Base-by-base conservation (phyloP, 768 basidiomycete species). In the Chlorophyllum brunneum region DNA sequence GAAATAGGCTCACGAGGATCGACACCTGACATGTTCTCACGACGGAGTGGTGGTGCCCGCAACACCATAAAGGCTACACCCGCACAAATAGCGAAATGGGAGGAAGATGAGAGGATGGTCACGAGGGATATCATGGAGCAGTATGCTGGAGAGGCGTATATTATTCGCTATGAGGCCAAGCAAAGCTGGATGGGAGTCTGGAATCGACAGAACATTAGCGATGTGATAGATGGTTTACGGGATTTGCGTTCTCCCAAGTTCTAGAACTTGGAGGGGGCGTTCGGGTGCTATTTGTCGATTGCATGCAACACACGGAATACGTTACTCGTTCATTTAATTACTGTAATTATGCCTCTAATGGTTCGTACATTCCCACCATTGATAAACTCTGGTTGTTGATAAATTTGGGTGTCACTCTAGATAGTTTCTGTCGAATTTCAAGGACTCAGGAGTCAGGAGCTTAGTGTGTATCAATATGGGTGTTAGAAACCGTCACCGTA, bases 141-240 rank as follows among this genome's bases (percentile, higher is more conserved):
- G 47, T 40, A 36, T 29, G 31, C 11, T 20, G 36, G 56, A 20
- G 51, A 39, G 29, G 54, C 46, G 34, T 39, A 29, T 18, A 13
- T 56, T 30, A 43, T 29, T 7, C 42, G 43, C 9, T 49, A 24
- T 4, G 44, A 53, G 2, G 43, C 58, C 9, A 61, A 58, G 36
- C 51, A 58, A 15, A 33, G 57, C 5, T 68, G 65, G 65, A 56
- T 61, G 3, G 67, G 67, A n/a, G 58, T 66, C 38, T 68, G 67
- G 67, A 68, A 68, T 49, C 42, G 43, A 16, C 46, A 36, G 2
- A 58, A 63, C 40, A 58, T 68, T 27, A 43, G 56, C 11, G 57
- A 64, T 11, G 67, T 68, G 27, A 65, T 68, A 23, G 59, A 52
- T 38, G 56, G 58, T n/a, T 54, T 68, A 44, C 59, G 67, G 29